phyloP scores from a whole-genome alignment of 305 asterid species.

The Solanum hybrid region DNA sequence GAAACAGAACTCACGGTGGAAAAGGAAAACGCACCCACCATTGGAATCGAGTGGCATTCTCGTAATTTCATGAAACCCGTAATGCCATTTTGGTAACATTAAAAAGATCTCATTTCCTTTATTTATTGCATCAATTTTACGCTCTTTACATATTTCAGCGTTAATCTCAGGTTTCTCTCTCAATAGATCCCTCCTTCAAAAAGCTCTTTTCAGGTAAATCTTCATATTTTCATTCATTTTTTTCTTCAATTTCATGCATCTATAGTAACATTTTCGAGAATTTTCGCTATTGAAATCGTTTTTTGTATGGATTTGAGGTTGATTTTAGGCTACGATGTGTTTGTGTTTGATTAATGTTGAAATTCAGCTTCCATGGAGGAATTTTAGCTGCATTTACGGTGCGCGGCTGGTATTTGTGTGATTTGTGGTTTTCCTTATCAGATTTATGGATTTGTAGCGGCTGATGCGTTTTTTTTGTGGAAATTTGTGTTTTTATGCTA shows the following conservation, averaged over 20 bases:
- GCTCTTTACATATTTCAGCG: not conserved
- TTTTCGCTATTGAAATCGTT: not conserved
- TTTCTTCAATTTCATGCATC: not conserved
- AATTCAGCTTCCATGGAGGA: not conserved
- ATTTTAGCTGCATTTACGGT: not conserved
- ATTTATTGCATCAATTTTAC: constrained; percentile 4
- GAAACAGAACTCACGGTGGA: not conserved
- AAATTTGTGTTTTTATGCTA: not conserved
- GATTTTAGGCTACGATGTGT: not conserved
- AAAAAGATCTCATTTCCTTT: not conserved
- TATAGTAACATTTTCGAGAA: not conserved
- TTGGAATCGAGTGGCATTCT: not conserved
- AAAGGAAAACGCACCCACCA: not conserved
- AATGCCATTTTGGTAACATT: not conserved
- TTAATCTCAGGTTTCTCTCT: constrained; percentile 4
- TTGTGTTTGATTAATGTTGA: not conserved
- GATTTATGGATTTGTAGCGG: not conserved
- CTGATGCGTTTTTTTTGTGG: not conserved
- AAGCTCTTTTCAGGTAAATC: constrained; percentile 4
- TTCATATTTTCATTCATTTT: not conserved
- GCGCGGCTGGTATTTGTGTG: not conserved
- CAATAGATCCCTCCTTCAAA: constrained; percentile 1
- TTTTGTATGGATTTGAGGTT: not conserved
- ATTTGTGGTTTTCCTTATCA: not conserved
- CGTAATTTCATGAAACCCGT: not conserved